A percentile compares a stretch with the other conserved stretches of the same genome.
Conservation (phyloP, 108 stramenopile genomes). For the Conticribra weissflogii region DNA sequence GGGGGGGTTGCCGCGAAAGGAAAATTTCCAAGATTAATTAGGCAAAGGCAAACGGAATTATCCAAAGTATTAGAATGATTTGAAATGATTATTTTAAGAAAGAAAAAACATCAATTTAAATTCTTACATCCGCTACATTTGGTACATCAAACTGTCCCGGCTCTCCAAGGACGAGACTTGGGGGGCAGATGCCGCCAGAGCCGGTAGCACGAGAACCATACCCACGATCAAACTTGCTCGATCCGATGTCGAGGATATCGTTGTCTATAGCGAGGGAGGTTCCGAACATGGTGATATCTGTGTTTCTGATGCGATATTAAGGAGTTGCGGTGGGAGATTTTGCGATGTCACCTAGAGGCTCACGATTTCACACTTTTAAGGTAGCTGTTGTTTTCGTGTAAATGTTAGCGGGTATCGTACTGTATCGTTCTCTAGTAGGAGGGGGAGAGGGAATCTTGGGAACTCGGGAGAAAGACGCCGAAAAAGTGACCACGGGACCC, state of each 20-base stretch:
- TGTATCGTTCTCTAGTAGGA: too few relatives aligned
- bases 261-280: slow-evolving; percentile 33
- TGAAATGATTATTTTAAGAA: too few relatives aligned
- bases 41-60: not conserved
- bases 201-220: slow-evolving; percentile 44
- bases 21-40: not conserved
- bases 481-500: too few relatives aligned
- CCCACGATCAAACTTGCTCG: slow-evolving; percentile 60
- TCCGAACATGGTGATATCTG: slow-evolving; percentile 43
- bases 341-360: not conserved
- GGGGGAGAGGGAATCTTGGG: too few relatives aligned
- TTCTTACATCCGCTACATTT: slow-evolving; percentile 79
- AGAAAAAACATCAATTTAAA: slow-evolving; percentile 1
- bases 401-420: too few relatives aligned
- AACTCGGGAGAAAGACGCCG: too few relatives aligned
- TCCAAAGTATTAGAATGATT: not conserved
- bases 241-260: slow-evolving; percentile 84
- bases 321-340: not conserved
- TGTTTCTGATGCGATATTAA: not conserved
- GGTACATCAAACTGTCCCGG: slow-evolving; percentile 70
- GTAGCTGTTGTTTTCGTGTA: too few relatives aligned
- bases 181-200: slow-evolving; percentile 49
- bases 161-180: slow-evolving; percentile 27
- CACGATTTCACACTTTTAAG: too few relatives aligned
- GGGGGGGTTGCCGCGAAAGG: not conserved